These are phyloP conservation scores for Hypholoma sublateritium DNA, from an alignment of 768 basidiomycete species.

Conservation along the genomic window DNA sequence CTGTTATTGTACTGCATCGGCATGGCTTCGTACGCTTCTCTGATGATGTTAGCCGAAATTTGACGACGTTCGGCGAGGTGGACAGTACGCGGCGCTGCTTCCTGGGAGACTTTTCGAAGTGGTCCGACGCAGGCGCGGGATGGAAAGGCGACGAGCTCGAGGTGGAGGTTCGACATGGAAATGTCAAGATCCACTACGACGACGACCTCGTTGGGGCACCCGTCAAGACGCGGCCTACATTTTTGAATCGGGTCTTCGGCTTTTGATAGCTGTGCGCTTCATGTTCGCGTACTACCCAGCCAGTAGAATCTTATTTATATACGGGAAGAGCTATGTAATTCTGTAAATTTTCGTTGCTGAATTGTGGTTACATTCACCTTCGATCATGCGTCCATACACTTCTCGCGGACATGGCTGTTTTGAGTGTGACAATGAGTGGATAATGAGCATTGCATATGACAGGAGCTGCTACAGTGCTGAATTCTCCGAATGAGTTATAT, in stretches of 20 bases:
- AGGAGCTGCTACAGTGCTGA: too few relatives aligned
- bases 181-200: slow-evolving; percentile 35
- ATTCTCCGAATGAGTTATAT: too few relatives aligned
- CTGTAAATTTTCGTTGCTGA: too few relatives aligned
- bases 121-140: slow-evolving; percentile 21
- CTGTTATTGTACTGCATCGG: slow-evolving; percentile 30
- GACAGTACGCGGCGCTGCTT: slow-evolving; percentile 35
- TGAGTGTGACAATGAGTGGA: too few relatives aligned
- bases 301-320: not conserved
- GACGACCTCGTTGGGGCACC: slow-evolving; percentile 28
- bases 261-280: slow-evolving; percentile 13
- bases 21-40: slow-evolving; percentile 35
- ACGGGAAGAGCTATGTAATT: not conserved
- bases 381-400: too few relatives aligned
- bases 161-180: slow-evolving; percentile 35
- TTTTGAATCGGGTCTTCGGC: slow-evolving; percentile 24
- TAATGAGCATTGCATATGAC: too few relatives aligned
- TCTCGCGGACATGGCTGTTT: too few relatives aligned
- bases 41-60: slow-evolving; percentile 24
- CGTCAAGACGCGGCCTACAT: slow-evolving; percentile 19
- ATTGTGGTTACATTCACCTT: too few relatives aligned
- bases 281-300: too few relatives aligned
- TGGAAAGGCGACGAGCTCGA: slow-evolving; percentile 42
- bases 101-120: slow-evolving; percentile 38
- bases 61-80: slow-evolving; percentile 33